These are phyloP conservation scores for Amaranthus cruentus DNA, from an alignment of 148 eudicot species.

Conservation along the genomic window DNA sequence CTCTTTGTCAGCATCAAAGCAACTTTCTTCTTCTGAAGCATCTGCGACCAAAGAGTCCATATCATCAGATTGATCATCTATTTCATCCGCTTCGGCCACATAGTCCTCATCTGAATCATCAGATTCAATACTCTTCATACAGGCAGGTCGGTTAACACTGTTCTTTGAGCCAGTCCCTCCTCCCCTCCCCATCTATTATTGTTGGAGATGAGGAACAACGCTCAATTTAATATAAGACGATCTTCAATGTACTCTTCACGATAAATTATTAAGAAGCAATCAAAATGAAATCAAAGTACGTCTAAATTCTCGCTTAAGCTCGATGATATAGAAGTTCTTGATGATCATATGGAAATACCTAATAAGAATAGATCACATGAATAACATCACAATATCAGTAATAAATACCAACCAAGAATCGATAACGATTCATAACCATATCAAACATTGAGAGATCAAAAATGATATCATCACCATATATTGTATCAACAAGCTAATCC, in stretches of 20 bases:
- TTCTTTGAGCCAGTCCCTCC: slow-evolving; percentile 38
- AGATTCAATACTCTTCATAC: slow-evolving; percentile 38
- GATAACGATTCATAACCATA: not conserved
- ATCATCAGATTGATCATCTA: slow-evolving; percentile 67
- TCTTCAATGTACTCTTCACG: not conserved
- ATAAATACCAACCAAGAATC: slow-evolving; percentile 3
- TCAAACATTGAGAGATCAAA: slow-evolving; percentile 6
- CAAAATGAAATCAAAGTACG: slow-evolving; percentile 17
- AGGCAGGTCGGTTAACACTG: slow-evolving; percentile 30
- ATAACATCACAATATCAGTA: not conserved
- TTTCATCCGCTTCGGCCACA: slow-evolving; percentile 58
- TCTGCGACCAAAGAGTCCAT: slow-evolving; percentile 61
- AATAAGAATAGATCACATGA: slow-evolving; percentile 6
- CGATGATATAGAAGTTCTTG: not conserved
- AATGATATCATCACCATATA: not conserved
- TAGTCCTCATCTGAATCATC: slow-evolving; percentile 97
- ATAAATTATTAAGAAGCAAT: slow-evolving; percentile 3
- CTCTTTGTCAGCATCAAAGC: slow-evolving; percentile 41
- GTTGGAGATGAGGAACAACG: slow-evolving; percentile 12
- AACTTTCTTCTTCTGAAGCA: slow-evolving; percentile 63
- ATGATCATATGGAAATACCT: slow-evolving; percentile 8
- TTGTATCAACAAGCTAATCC: slow-evolving; percentile 4
- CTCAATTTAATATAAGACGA: slow-evolving; percentile 6
- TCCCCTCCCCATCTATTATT: slow-evolving; percentile 63
- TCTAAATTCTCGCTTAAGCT: slow-evolving; percentile 12